Evolutionary conservation across 192 early-diverging fungal species (phyloP).

Genomic region (Coemansia sp.): DNA sequence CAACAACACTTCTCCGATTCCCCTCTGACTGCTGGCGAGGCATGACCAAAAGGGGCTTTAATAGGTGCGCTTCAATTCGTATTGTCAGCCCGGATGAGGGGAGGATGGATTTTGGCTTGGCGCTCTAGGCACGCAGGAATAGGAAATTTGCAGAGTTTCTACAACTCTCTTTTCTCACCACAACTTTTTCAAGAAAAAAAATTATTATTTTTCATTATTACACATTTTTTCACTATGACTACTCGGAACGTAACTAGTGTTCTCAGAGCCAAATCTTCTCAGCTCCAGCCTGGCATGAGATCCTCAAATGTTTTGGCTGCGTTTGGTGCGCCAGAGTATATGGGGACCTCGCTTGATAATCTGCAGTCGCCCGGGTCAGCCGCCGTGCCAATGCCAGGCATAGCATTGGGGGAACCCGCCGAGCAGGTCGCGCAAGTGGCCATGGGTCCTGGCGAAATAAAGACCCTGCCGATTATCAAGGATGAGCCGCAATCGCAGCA

Average conservation of each 20-base stretch:
- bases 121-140: background rate
- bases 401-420: slow-evolving; percentile 15
- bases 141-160: background rate
- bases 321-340: slow-evolving; percentile 30
- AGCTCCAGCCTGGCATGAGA: background rate
- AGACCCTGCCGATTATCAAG: background rate
- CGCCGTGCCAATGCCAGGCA: slow-evolving; percentile 23
- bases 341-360: slow-evolving; percentile 23
- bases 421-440: background rate
- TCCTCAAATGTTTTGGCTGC: background rate
- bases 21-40: background rate
- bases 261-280: background rate
- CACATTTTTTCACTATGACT: background rate
- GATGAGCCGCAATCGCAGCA: slow-evolving; percentile 13
- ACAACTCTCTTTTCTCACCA: background rate
- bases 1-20: background rate
- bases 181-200: background rate
- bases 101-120: background rate
- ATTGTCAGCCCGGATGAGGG: background rate
- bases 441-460: background rate
- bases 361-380: slow-evolving; percentile 19
- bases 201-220: background rate
- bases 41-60: background rate
- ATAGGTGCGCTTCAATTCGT: too few relatives aligned
- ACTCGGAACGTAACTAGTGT: background rate